Base-by-base conservation (phyloP, 2,329 filamentous ascomycete genomes). In the Fusarium sp. region DNA sequence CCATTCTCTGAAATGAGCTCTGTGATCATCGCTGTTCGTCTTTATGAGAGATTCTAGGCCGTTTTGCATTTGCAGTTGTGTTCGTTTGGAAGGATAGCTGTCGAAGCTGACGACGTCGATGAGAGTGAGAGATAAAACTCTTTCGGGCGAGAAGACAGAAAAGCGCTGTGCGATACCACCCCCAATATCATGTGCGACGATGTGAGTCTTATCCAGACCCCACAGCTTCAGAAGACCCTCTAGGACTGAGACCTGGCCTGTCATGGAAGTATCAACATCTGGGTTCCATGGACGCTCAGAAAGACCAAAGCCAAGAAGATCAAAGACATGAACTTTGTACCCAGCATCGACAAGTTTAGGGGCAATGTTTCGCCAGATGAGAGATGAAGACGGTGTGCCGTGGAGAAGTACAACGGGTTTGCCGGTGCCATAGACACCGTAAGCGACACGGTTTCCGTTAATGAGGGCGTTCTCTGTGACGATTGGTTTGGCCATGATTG, bases 321-420 rank as follows among this genome's bases (percentile, higher is more conserved):
- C 78, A 47, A 74, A 80, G 22, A 78, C 38, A 11, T 78, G 70
- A 3, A 73, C 74, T 46, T 75, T 75, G 38, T 68, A 78, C 12
- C 72, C 76, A 2, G 65, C 43, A 5, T 55, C n/a, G 1, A 71
- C 61, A 3, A 79, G 70, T 1, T 53, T 51, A 0, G 77, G 77
- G 14, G 75, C 24, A 6, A 79, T 54, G n/a, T 75, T 74, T n/a
- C 76, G 72, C 77, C 76, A 80, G 6, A 80, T 79, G 2, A 79
- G 73, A 4, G 78, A 80, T 2, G 78, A 79, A 3, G 78, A 79
- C 0, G 78, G 78, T 0, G 78, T 80, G 46, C 78, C 78, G 42
- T 80, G 78, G 18, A 79, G 58, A 34, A 80, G 69, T 22, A 80
- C 71, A 11, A 79, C 59, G 9, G 76, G 77, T 1, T 71, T 58